Evolutionary conservation across 2,329 filamentous ascomycete species (phyloP).

Genomic region (Colletotrichum sp.): DNA sequence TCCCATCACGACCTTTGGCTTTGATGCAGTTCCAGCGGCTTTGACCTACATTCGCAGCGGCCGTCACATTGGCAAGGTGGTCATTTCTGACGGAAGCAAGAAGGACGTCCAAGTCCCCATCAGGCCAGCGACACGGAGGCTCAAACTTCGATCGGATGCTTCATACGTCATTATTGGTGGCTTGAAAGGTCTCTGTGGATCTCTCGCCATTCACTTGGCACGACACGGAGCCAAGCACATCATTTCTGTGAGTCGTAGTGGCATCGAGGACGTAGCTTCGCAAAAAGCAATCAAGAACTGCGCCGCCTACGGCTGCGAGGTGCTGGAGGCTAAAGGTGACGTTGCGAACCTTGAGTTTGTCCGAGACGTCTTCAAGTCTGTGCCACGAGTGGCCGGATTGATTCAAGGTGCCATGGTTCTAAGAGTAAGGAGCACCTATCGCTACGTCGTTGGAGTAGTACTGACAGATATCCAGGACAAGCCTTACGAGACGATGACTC

Average conservation of each 20-base stretch:
- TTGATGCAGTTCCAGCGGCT: slow-evolving; percentile 28
- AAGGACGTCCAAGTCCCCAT: background rate
- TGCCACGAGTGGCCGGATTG: slow-evolving; percentile 24
- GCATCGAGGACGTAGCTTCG: slow-evolving; percentile 31
- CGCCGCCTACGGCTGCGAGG: slow-evolving; percentile 18
- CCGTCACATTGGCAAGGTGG: slow-evolving; percentile 49
- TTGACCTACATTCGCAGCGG: slow-evolving; percentile 49
- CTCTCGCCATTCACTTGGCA: slow-evolving; percentile 36
- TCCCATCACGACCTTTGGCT: background rate
- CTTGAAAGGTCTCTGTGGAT: slow-evolving; percentile 39
- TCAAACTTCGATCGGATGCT: slow-evolving; percentile 23
- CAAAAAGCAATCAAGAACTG: slow-evolving; percentile 22
- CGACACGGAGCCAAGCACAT: slow-evolving; percentile 36
- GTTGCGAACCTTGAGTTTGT: slow-evolving; percentile 20
- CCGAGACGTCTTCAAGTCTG: slow-evolving; percentile 27
- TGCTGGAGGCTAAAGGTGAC: slow-evolving; percentile 21
- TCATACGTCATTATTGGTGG: slow-evolving; percentile 44
- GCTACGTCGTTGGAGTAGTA: background rate
- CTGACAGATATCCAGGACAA: slow-evolving; percentile 19
- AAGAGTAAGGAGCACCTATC: slow-evolving; percentile 1
- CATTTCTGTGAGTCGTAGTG: slow-evolving; percentile 32
- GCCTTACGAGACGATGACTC: slow-evolving; percentile 32
- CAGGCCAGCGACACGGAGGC: background rate
- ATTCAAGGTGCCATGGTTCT: slow-evolving; percentile 37
- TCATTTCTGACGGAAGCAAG: slow-evolving; percentile 30